phyloP scores from a whole-genome alignment of 225 moss, liverwort and hornwort genomes.

The Climacium dendroides region DNA sequence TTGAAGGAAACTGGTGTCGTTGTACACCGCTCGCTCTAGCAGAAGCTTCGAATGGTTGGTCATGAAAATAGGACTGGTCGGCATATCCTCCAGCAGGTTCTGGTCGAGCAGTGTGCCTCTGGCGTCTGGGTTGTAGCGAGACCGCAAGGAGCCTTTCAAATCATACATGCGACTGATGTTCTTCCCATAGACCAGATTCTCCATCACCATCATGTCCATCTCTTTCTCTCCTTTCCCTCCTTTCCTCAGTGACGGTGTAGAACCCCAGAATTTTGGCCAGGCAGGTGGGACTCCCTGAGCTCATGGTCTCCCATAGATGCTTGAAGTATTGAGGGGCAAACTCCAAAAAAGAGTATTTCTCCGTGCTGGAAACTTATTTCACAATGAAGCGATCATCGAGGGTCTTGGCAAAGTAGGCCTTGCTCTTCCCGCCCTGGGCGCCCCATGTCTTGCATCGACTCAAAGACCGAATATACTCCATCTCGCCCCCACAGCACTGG shows the following conservation, averaged over 20 bases:
- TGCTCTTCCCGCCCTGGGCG: constrained; percentile 55
- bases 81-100: constrained; percentile 45
- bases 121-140: constrained; percentile 38
- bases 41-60: constrained; percentile 36
- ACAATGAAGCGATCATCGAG: constrained; percentile 57
- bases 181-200: constrained; percentile 47
- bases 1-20: constrained; percentile 55
- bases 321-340: constrained; percentile 56
- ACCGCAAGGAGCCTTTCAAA: constrained; percentile 43
- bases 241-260: constrained; percentile 30
- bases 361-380: constrained; percentile 57
- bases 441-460: constrained; percentile 55
- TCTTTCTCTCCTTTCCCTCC: constrained; percentile 36
- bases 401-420: constrained; percentile 59
- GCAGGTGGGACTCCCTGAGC: constrained; percentile 52
- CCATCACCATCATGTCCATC: constrained; percentile 62
- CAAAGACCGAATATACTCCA: constrained; percentile 36
- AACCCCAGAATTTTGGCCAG: constrained; percentile 50
- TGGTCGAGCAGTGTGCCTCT: constrained; percentile 43
- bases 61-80: constrained; percentile 43
- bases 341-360: constrained; percentile 49
- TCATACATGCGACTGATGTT: constrained; percentile 32
- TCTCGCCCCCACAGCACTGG: constrained; percentile 40
- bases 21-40: constrained; percentile 51
- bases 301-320: constrained; percentile 34